phyloP scores from a whole-genome alignment of 2,329 filamentous ascomycete species.

The Metarhizium anisopliae region DNA sequence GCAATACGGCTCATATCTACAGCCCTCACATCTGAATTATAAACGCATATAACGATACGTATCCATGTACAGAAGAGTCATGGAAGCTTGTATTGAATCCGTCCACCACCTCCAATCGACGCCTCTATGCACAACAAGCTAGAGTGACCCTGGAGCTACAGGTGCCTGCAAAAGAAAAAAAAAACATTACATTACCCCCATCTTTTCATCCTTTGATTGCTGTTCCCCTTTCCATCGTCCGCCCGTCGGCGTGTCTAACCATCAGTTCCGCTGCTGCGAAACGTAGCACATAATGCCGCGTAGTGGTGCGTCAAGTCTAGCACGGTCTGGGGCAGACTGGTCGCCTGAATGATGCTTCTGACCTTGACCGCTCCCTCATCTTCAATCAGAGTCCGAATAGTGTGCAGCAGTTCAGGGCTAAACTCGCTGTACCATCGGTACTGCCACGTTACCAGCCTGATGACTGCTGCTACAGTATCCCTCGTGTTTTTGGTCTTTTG shows the following conservation, averaged over 20 bases:
- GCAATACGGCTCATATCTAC: no score
- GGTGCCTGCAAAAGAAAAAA: neutral
- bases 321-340: constrained; percentile 84
- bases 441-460: constrained; percentile 92
- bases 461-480: constrained; percentile 75
- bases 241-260: constrained; percentile 38
- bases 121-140: neutral
- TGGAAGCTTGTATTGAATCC: neutral
- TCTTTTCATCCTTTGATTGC: neutral
- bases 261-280: constrained; percentile 88
- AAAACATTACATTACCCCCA: neutral
- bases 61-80: neutral
- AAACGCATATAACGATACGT: neutral
- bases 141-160: neutral
- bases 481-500: constrained; percentile 71
- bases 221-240: neutral
- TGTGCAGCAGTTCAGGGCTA: constrained; percentile 79
- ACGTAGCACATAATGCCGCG: constrained; percentile 86
- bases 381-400: constrained; percentile 87
- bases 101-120: neutral
- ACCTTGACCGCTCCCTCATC: constrained; percentile 97
- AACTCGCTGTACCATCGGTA: constrained; percentile 99
- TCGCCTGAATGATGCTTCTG: constrained; percentile 92
- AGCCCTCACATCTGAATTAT: no score
- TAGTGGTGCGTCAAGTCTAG: constrained; percentile 95